Conservation (phyloP, 352 stramenopile species). For the Pythium utonaiense region DNA sequence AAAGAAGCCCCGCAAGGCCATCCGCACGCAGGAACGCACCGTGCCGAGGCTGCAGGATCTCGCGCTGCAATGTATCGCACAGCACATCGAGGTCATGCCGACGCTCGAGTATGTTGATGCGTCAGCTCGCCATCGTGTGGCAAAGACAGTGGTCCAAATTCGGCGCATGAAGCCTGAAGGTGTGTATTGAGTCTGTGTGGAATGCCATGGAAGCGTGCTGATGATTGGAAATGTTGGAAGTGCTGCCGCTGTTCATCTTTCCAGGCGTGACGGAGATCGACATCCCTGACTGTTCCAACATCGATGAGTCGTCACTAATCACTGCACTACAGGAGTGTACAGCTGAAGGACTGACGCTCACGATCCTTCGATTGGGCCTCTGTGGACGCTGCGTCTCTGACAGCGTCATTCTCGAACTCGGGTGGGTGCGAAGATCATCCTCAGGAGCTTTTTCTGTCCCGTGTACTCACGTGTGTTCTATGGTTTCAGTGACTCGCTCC, state of each 20-base stretch:
- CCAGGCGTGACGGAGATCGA: conserved; percentile 79
- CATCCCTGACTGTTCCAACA: conserved; percentile 75
- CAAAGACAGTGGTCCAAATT: conserved; percentile 48
- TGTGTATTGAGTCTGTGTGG: no score
- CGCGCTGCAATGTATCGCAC: conserved; percentile 47
- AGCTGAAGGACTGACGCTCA: conserved; percentile 38
- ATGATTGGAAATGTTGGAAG: conserved; percentile 24
- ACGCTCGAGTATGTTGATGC: conserved; percentile 72
- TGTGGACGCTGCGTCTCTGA: conserved; percentile 77
- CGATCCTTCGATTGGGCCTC: conserved; percentile 59
- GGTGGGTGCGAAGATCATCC: no score
- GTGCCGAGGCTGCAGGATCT: conserved; percentile 54
- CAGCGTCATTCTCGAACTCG: conserved; percentile 63
- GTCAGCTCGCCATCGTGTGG: conserved; percentile 53
- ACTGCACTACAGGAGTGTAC: conserved; percentile 49
- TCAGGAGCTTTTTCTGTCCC: no score
- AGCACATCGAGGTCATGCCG: conserved; percentile 63
- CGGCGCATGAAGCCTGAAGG: conserved; percentile 56
- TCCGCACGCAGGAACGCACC: conserved; percentile 45
- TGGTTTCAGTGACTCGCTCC: conserved; percentile 54
- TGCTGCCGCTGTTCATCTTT: conserved; percentile 80
- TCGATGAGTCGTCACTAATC: conserved; percentile 67
- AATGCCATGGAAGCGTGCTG: no score
- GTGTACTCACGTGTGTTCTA: no score
- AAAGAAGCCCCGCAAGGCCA: conserved; percentile 39